phyloP scores from a whole-genome alignment of 2,329 filamentous ascomycete genomes.

The Coniochaeta sp. region DNA sequence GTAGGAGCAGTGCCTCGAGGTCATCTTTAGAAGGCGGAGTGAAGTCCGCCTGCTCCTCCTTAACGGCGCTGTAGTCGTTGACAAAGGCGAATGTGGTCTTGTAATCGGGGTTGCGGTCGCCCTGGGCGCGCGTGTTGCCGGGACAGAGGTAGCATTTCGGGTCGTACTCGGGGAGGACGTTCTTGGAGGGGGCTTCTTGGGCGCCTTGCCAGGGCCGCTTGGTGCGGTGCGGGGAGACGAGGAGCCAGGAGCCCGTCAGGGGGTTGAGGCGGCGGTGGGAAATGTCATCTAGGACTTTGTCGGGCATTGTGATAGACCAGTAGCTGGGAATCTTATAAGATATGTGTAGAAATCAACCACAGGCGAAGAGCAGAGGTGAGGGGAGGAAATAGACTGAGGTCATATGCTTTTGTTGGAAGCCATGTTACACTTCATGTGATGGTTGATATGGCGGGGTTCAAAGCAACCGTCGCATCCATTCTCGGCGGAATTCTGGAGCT shows the following conservation, averaged over 20 bases:
- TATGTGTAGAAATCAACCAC: too few relatives aligned
- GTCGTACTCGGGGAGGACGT: constrained; percentile 72
- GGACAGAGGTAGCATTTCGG: constrained; percentile 90
- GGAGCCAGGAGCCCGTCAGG: constrained; percentile 80
- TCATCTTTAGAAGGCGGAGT: constrained; percentile 35
- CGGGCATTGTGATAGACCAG: constrained; percentile 64
- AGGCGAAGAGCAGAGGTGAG: too few relatives aligned
- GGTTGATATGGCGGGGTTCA: background rate
- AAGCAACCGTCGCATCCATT: background rate
- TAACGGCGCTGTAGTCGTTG: constrained; percentile 96
- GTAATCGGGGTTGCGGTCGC: constrained; percentile 81
- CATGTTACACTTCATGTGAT: background rate
- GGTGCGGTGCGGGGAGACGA: constrained; percentile 92
- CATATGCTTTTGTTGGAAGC: background rate
- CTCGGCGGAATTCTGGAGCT: constrained; percentile 1
- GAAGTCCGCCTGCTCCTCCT: constrained; percentile 85
- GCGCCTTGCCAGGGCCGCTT: constrained; percentile 96
- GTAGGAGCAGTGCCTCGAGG: constrained; percentile 68
- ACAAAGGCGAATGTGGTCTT: constrained; percentile 87
- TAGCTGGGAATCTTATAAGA: too few relatives aligned
- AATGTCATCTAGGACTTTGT: constrained; percentile 84
- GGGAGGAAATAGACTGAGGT: background rate
- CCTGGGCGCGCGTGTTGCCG: constrained; percentile 80
- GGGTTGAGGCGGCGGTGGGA: constrained; percentile 93
- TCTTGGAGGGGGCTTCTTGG: constrained; percentile 65